phyloP scores from a whole-genome alignment of 2,329 filamentous ascomycete species.

The Pleoardoris graminearum region DNA sequence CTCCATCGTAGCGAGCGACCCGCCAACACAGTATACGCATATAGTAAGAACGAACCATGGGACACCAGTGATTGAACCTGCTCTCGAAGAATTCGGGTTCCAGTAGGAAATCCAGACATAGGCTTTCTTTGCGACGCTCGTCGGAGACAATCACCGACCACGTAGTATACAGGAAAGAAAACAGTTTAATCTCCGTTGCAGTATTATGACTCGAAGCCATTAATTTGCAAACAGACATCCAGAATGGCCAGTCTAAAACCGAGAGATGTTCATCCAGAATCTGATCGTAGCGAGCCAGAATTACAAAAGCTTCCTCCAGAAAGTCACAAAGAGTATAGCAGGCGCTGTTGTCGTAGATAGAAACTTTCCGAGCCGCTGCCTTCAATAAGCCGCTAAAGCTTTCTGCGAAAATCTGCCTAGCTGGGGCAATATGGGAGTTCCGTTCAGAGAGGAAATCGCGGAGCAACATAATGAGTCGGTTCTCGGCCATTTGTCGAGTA shows the following conservation, averaged over 20 bases:
- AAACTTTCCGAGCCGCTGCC: slow-evolving; percentile 73
- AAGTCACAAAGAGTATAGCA: slow-evolving; percentile 93
- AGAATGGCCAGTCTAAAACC: slow-evolving; percentile 79
- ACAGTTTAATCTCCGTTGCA: slow-evolving; percentile 83
- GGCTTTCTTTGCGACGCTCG: slow-evolving; percentile 65
- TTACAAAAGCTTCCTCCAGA: slow-evolving; percentile 75
- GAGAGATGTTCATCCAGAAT: slow-evolving; percentile 46
- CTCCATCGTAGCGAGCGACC: slow-evolving; percentile 74
- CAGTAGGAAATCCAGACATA: slow-evolving; percentile 77
- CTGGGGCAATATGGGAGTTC: slow-evolving; percentile 55
- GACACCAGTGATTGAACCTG: slow-evolving; percentile 92
- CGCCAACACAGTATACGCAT: slow-evolving; percentile 91
- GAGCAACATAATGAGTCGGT: slow-evolving; percentile 78
- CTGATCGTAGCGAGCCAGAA: slow-evolving; percentile 65
- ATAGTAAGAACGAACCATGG: slow-evolving; percentile 91
- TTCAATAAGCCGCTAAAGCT: slow-evolving; percentile 75
- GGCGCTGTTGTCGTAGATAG: slow-evolving; percentile 77
- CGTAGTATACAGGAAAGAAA: slow-evolving; percentile 77
- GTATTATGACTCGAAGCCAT: slow-evolving; percentile 85
- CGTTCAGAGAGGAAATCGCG: slow-evolving; percentile 75
- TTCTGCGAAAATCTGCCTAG: slow-evolving; percentile 73
- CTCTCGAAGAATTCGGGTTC: slow-evolving; percentile 74
- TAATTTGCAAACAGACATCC: slow-evolving; percentile 76
- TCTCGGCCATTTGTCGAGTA: slow-evolving; percentile 82
- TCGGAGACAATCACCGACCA: slow-evolving; percentile 75